Conservation (phyloP, 2,329 filamentous ascomycete genomes). For the Hypoxylon sp. region DNA sequence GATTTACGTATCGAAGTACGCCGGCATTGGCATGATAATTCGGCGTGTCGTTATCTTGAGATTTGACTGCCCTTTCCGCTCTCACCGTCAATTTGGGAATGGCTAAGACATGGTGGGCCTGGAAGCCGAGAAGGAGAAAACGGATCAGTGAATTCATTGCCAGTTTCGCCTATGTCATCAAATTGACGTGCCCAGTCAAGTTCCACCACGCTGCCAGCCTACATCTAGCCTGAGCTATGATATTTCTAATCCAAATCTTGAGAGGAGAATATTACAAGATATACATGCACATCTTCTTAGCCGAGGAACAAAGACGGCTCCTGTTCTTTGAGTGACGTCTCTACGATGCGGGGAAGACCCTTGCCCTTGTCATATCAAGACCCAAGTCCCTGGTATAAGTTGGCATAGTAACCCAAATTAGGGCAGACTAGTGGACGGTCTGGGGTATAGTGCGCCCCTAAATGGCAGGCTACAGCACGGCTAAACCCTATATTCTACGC, state of each 20-base stretch:
- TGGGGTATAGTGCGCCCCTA: not conserved
- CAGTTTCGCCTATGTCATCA: not conserved
- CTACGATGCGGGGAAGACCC: slow-evolving; percentile 26
- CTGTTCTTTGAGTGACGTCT: slow-evolving; percentile 13
- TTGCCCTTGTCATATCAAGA: slow-evolving; percentile 6
- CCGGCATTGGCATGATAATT: slow-evolving; percentile 51
- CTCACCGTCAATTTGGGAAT: slow-evolving; percentile 7
- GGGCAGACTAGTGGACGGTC: too few relatives aligned
- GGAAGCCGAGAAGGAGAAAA: not conserved
- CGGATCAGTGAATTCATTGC: slow-evolving; percentile 5
- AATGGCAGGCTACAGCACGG: too few relatives aligned
- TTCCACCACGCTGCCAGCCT: not conserved
- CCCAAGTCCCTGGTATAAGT: slow-evolving; percentile 10
- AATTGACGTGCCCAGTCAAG: not conserved
- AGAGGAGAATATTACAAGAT: not conserved
- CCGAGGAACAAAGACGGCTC: slow-evolving; percentile 17
- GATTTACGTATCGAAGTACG: slow-evolving; percentile 53
- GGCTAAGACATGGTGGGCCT: not conserved
- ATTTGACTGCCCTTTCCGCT: not conserved
- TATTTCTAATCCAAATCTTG: not conserved
- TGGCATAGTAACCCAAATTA: not conserved
- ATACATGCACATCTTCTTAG: not conserved
- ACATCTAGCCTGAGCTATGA: not conserved
- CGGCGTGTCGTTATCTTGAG: not conserved
- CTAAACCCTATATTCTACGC: too few relatives aligned